Evolutionary conservation across 2,329 filamentous ascomycete genomes (phyloP), one percentile per base, ranked within the genome.

Genomic region (Microdochium bolleyi): DNA sequence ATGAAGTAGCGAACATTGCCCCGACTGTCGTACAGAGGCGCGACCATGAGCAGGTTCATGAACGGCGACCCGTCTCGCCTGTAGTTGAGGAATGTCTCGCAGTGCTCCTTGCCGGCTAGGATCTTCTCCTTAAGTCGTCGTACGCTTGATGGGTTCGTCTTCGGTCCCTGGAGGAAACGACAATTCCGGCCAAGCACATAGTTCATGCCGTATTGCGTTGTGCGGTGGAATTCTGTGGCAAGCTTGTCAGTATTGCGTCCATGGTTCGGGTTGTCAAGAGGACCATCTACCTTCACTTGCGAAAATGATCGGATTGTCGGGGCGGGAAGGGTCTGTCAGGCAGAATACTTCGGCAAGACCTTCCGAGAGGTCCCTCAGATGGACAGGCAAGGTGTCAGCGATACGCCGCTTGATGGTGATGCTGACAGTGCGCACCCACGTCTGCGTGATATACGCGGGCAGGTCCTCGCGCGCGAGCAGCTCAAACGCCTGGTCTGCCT

Each of bases 161-260:
- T 80, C 0, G 87, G 87, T 0, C 88, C 88, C 64, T 91, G 88
- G 1, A 92, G 76, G 60, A 92, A 91, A 8, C 88, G 82, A 60
- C 88, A 91, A 57, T 92, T 92, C 30, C 85, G 81, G 0, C 88
- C 88, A 19, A 92, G 79, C 2, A 84, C 80, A 62, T 91, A 89
- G 53, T 76, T 78, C 70, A 87, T 82, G 3, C 85, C 85, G 61
- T 90, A 91, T 58, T 90, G 85, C 0, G 86, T 90, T 3, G 85
- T 88, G 49, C 80, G 77, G 59, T 88, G 80, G 59, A 89, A 91
- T 66, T 88, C 86, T 87, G 54, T 24, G 21, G n/a, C 13, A 27
- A 5, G 3, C 9, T n/a, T 8, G 48, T 49, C 24, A 49, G 48
- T 27, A 3, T 30, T 7, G 19, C n/a, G 8, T n/a, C n/a, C n/a